These are phyloP conservation scores for Oryza glumipatula DNA, from an alignment of 176 grass and related monocot species.

Conservation along the genomic window DNA sequence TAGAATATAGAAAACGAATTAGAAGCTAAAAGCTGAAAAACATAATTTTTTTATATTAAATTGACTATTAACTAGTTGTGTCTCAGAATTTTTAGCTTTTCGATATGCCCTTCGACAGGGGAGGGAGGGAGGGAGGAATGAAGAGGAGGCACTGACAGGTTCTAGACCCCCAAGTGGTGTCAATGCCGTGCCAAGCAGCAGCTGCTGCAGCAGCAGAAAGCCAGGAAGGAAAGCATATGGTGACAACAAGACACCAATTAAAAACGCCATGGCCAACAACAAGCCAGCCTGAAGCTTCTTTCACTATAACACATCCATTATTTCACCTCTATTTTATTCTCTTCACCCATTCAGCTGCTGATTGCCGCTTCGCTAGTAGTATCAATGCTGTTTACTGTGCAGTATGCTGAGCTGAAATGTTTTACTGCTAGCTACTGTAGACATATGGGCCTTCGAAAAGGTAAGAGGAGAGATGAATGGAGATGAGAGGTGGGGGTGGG, in stretches of 20 bases:
- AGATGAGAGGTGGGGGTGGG: not conserved
- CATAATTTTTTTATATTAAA: too few relatives aligned
- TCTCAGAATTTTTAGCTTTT: too few relatives aligned
- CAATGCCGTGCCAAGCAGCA: conserved; percentile 34
- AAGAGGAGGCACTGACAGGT: conserved; percentile 47
- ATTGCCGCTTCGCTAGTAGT: not conserved
- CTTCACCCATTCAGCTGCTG: not conserved
- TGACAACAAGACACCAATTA: conserved; percentile 37
- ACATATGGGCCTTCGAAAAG: conserved; percentile 16
- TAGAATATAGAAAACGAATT: too few relatives aligned
- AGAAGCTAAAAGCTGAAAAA: too few relatives aligned
- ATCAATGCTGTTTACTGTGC: not conserved
- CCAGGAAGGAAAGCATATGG: conserved; percentile 5
- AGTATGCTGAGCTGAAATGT: not conserved
- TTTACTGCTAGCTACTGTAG: not conserved
- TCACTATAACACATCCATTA: not conserved
- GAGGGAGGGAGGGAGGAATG: not conserved
- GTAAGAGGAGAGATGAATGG: not conserved
- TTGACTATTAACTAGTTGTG: too few relatives aligned
- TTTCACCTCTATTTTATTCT: not conserved
- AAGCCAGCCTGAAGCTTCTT: conserved; percentile 48
- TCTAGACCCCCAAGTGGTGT: conserved; percentile 46
- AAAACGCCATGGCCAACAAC: conserved; percentile 31
- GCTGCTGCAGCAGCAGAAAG: conserved; percentile 1
- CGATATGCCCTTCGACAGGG: not conserved